A percentile compares a stretch with the other conserved stretches of the same genome.
These are phyloP conservation scores for Vigna unguiculata DNA, from an alignment of 306 rosid genomes.

Conservation along the genomic window DNA sequence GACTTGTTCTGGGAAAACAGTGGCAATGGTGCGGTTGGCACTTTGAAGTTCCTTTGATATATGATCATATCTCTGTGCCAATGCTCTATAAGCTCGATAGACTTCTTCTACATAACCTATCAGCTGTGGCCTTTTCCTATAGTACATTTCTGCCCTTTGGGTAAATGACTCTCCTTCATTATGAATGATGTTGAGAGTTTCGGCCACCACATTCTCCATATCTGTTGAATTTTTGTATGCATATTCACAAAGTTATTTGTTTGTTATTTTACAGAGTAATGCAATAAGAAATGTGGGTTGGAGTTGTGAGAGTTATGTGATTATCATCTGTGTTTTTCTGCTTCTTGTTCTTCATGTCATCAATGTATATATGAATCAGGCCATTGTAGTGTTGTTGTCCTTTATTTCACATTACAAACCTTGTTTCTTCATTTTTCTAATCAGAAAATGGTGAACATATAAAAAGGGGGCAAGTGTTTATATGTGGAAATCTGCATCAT, in stretches of 20 bases:
- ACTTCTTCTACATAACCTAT: slow-evolving; percentile 74
- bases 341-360: slow-evolving; percentile 22
- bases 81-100: slow-evolving; percentile 72
- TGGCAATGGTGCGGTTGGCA: slow-evolving; percentile 89
- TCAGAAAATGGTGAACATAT: not conserved
- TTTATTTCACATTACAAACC: not conserved
- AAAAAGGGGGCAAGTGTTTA: not conserved
- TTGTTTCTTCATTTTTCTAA: slow-evolving; percentile 18
- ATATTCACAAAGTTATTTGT: slow-evolving; percentile 1
- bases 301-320: not conserved
- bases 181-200: slow-evolving; percentile 71
- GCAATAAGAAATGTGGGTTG: not conserved
- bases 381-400: slow-evolving; percentile 10
- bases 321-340: not conserved
- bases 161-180: slow-evolving; percentile 85
- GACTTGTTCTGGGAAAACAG: slow-evolving; percentile 75
- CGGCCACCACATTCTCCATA: slow-evolving; percentile 80
- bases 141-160: slow-evolving; percentile 95
- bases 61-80: slow-evolving; percentile 83
- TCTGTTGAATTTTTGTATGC: slow-evolving; percentile 56
- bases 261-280: not conserved
- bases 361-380: slow-evolving; percentile 10
- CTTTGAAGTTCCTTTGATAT: slow-evolving; percentile 84
- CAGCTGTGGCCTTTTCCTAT: slow-evolving; percentile 82
- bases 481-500: slow-evolving; percentile 19